Conservation (phyloP, 345 rosid species). For the Aurinia saxatilis region DNA sequence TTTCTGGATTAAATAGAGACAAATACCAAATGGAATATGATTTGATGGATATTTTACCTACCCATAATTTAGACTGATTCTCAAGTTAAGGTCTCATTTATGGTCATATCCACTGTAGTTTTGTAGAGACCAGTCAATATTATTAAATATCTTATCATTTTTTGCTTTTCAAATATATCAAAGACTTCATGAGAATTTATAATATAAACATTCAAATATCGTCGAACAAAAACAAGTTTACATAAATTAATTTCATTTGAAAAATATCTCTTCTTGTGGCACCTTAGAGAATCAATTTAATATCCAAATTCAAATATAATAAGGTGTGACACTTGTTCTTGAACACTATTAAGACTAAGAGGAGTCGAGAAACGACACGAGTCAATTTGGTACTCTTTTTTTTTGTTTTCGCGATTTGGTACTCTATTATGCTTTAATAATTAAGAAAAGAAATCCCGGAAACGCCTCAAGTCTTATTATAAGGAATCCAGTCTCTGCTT, state of each 20-base stretch:
- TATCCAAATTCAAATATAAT: neutral
- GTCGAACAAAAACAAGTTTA: neutral
- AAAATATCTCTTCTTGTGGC: neutral
- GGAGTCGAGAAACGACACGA: slow-evolving; percentile 14
- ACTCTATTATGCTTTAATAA: neutral
- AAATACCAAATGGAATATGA: too few species aligned
- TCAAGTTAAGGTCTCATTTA: too few species aligned
- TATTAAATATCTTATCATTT: too few species aligned
- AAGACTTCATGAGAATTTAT: too few species aligned
- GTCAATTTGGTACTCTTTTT: slow-evolving; percentile 11
- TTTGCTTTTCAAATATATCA: too few species aligned
- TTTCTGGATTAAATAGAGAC: too few species aligned
- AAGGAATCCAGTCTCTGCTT: neutral
- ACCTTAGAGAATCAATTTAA: neutral
- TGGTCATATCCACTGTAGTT: too few species aligned
- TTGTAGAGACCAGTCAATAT: too few species aligned
- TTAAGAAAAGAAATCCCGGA: neutral
- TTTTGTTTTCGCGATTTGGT: too few species aligned
- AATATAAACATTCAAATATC: too few species aligned
- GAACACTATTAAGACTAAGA: neutral
- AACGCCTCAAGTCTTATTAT: slow-evolving; percentile 1
- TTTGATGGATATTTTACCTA: too few species aligned
- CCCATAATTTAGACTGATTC: too few species aligned
- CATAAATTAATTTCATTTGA: neutral
- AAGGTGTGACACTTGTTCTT: neutral